phyloP scores from a whole-genome alignment of 2,329 filamentous ascomycete genomes.

The Beauveria sp. region DNA sequence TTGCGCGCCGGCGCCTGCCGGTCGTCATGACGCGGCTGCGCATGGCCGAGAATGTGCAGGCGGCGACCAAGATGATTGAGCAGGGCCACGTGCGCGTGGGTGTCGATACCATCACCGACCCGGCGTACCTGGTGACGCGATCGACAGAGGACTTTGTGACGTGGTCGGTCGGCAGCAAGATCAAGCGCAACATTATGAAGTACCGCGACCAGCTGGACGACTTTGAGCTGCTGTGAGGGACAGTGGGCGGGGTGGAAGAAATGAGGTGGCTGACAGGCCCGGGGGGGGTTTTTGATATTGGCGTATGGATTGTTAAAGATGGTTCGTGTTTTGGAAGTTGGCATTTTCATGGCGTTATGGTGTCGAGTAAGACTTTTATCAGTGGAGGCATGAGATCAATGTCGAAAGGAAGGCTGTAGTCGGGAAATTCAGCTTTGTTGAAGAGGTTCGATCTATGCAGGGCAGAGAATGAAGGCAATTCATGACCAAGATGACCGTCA shows the following conservation, averaged over 20 bases:
- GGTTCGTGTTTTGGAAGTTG: not conserved
- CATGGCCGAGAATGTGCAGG: constrained; percentile 88
- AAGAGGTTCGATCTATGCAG: not conserved
- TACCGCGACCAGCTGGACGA: constrained; percentile 94
- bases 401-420: not conserved
- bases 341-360: constrained; percentile 6
- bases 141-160: constrained; percentile 95
- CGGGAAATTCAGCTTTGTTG: not conserved
- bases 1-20: constrained; percentile 74
- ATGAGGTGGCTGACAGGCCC: too few species aligned
- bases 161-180: constrained; percentile 93
- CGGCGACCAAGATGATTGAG: constrained; percentile 81
- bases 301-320: not conserved
- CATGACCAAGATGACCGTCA: not conserved
- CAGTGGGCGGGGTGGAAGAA: not conserved
- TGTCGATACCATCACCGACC: constrained; percentile 82
- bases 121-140: constrained; percentile 80
- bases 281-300: not conserved
- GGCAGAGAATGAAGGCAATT: not conserved
- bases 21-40: constrained; percentile 85
- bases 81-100: constrained; percentile 90
- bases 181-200: constrained; percentile 91
- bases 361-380: not conserved
- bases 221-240: constrained; percentile 71
- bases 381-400: not conserved